Percentiles rank a stretch among this genome's conserved stretches.
Conservation (phyloP, 2,329 filamentous ascomycete genomes). For the Pyrenophora seminiperda region DNA sequence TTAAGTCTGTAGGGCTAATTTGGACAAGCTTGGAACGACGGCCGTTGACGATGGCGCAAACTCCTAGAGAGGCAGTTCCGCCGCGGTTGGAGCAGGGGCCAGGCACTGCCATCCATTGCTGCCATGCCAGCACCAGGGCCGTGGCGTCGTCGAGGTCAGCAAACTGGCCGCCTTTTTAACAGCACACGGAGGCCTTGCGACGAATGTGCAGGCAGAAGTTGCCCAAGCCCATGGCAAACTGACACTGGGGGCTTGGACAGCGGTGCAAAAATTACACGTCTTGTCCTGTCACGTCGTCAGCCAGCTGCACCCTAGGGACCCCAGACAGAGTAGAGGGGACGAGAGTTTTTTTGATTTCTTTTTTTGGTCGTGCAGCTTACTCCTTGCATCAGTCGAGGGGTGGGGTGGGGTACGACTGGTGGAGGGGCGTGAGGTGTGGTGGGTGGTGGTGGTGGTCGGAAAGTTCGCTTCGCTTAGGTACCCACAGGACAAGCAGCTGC, state of each 20-base stretch:
- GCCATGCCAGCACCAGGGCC: conserved; percentile 14
- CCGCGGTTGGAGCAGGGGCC: conserved; percentile 33
- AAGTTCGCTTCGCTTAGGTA: conserved; percentile 22
- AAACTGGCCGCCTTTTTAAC: conserved; percentile 20
- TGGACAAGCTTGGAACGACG: conserved; percentile 32
- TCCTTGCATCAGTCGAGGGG: conserved; percentile 13
- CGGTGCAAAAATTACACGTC: conserved; percentile 16
- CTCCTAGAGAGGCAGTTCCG: conserved; percentile 35
- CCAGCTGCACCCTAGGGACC: neutral
- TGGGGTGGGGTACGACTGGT: neutral
- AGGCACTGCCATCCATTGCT: conserved; percentile 24
- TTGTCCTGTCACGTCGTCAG: neutral
- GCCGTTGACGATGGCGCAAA: conserved; percentile 31
- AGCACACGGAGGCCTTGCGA: conserved; percentile 16
- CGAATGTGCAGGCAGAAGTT: conserved; percentile 20
- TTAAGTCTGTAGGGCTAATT: conserved; percentile 31
- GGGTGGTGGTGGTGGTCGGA: conserved; percentile 27
- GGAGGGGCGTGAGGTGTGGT: conserved; percentile 6
- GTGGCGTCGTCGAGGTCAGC: conserved; percentile 34
- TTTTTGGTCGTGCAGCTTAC: conserved; percentile 17
- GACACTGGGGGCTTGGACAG: conserved; percentile 16
- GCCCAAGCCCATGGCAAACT: conserved; percentile 9
- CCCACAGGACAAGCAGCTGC: too few species aligned
- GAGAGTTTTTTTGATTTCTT: too few species aligned
- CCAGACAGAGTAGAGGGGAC: neutral